Evolutionary conservation across 2,329 filamentous ascomycete genomes (phyloP).

Genomic region (Ceratocystis huliohia): DNA sequence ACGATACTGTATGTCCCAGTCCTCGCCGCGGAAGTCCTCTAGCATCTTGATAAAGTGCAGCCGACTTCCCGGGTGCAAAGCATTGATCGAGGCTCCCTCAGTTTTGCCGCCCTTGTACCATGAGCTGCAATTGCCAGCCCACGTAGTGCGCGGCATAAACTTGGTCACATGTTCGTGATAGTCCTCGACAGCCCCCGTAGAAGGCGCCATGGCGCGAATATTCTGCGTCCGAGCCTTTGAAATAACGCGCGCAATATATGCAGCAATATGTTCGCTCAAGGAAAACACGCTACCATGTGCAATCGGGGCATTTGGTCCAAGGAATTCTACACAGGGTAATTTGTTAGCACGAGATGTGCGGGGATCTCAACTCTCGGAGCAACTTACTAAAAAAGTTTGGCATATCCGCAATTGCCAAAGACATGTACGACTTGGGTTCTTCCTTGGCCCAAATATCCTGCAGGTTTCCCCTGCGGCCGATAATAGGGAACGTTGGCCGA

Average conservation of each 20-base stretch:
- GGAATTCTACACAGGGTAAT: constrained; percentile 30
- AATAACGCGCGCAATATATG: constrained; percentile 38
- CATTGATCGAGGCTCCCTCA: constrained; percentile 35
- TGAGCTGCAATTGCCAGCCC: constrained; percentile 35
- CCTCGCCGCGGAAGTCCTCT: constrained; percentile 37
- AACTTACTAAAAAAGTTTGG: constrained; percentile 44
- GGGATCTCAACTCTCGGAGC: neutral
- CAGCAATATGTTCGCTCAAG: constrained; percentile 39
- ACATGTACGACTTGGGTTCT: constrained; percentile 40
- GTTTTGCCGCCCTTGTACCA: constrained; percentile 39
- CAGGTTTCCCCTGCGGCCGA: constrained; percentile 39
- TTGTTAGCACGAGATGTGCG: constrained; percentile 1
- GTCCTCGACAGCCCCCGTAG: constrained; percentile 36
- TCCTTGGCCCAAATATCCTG: constrained; percentile 36
- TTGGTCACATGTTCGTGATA: constrained; percentile 37
- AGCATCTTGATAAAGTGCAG: constrained; percentile 44
- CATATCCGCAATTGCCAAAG: constrained; percentile 38
- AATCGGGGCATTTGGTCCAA: constrained; percentile 41
- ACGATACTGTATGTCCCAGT: constrained; percentile 41
- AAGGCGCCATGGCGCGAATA: constrained; percentile 36
- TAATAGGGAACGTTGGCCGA: constrained; percentile 38
- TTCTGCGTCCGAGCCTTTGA: constrained; percentile 39
- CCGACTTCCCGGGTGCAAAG: constrained; percentile 39
- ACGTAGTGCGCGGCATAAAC: constrained; percentile 43
- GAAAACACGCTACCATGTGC: constrained; percentile 41